A percentile compares a stretch with the other conserved stretches of the same genome.
Conservation (phyloP, 331 rosid genomes). For the Pyrus hybrid region DNA sequence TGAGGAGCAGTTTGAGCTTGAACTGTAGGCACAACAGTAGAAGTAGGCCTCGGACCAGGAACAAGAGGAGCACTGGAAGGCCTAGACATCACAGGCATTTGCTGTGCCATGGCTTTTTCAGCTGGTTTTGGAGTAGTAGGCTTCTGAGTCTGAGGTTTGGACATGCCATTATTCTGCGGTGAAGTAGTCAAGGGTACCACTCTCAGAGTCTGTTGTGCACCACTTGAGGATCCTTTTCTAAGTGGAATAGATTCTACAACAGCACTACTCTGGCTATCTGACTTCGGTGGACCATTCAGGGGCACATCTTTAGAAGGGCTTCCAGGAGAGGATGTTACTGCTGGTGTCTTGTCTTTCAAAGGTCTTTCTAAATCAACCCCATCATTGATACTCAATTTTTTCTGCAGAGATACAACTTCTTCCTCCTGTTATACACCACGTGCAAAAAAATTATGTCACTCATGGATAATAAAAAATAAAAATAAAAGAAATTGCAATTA, state of each 20-base stretch:
- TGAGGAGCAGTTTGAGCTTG: conserved; percentile 71
- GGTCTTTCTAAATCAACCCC: conserved; percentile 44
- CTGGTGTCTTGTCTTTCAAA: conserved; percentile 48
- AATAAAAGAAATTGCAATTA: neutral
- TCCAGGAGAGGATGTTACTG: conserved; percentile 45
- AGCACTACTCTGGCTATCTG: conserved; percentile 32
- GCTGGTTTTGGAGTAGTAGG: conserved; percentile 39
- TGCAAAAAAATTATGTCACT: conserved; percentile 7
- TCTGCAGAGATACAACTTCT: conserved; percentile 37
- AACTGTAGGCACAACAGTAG: conserved; percentile 61
- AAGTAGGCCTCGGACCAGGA: conserved; percentile 74
- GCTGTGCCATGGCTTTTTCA: conserved; percentile 48
- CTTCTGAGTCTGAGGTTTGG: conserved; percentile 58
- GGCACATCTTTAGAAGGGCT: conserved; percentile 42
- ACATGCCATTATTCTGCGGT: conserved; percentile 22
- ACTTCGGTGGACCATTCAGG: conserved; percentile 28
- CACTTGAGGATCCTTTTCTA: conserved; percentile 40
- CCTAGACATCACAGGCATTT: conserved; percentile 55
- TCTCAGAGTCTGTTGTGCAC: conserved; percentile 45
- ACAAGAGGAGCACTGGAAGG: conserved; percentile 82
- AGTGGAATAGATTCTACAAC: conserved; percentile 30
- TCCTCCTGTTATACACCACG: conserved; percentile 49
- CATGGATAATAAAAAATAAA: neutral
- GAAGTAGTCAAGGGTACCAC: conserved; percentile 29
- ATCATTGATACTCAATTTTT: conserved; percentile 46